Evolutionary conservation across 768 basidiomycete species (phyloP), one percentile per base, ranked within the genome.

Genomic region (Lactifluus echinatus): DNA sequence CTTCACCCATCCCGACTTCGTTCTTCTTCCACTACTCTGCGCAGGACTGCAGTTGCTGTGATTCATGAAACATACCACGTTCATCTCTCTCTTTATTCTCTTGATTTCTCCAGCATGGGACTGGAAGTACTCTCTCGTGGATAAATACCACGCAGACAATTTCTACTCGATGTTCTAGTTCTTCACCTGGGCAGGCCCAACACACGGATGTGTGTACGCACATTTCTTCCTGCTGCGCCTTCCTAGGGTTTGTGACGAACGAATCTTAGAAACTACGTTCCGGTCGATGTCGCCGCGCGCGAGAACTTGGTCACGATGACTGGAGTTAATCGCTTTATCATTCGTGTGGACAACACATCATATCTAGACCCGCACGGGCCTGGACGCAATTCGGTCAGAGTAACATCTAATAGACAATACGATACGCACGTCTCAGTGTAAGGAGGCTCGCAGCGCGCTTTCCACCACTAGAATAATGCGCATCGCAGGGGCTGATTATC

Each of bases 401-500:
- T 62, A 17, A 31, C 29, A 24, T 58, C 57, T 10, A 55, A 53
- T 23, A 59, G 48, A 8, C 40, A 50, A 8, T 62, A 63, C n/a
- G 36, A 39, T 39, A 60, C 42, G 42, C 62, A 60, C 29, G 54
- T 64, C 37, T 74, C 75, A 46, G 71, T 83, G 80, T 81, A 67
- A 60, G 75, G 69, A n/a, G 29, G 36, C 43, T 7, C 24, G 21
- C 56, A 37, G 24, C 50, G 4, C 55, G 17, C 12, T 28, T 23
- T 36, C 34, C 21, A 60, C 11, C 44, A 10, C 23, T 2, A 42
- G 24, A 8, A 15, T 37, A 15, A n/a, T 17, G 43, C 14, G 11
- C 33, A 11, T 69, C 58, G 55, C 15, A 33, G 53, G 43, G n/a
- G n/a, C n/a, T n/a, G n/a, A n/a, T n/a, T n/a, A n/a, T n/a, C n/a